Evolutionary conservation across 331 rosid species (phyloP), one percentile per base, ranked within the genome.

Genomic region (Phaseolus coccineus): DNA sequence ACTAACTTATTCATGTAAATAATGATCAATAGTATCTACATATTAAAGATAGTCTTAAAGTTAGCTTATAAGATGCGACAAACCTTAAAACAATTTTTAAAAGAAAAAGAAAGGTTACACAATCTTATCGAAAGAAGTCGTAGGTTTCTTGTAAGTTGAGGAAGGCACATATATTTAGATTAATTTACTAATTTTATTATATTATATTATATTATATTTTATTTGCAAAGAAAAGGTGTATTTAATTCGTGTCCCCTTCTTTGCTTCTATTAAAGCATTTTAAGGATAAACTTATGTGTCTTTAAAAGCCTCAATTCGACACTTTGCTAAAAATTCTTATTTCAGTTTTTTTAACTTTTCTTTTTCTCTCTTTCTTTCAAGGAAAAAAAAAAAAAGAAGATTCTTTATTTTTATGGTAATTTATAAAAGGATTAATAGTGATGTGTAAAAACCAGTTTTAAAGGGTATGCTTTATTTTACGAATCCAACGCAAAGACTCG

Each of bases 111-210:
- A 74, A 84, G 66, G 80, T 63, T 19, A 16, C 71, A 64, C 71
- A 40, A 74, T 84, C 85, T 74, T 87, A 74, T 81, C 6, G 3
- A 76, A 77, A 81, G 76, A 79, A 82, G 65, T 74, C 73, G 77
- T 70, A 87, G 82, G 85, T 90, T 88, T 83, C 94, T 90, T 90
- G 86, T 83, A 73, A 56, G 78, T 22, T 71, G 72, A 82, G 94
- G 89, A 92, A 88, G 91, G 94, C 53, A 90, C 86, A 82, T 67
- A 87, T 28, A 62, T 77, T 83, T 71, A 67, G 63, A 61, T 77
- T 73, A 77, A 77, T 56, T 77, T 76, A 55, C 22, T 31, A 42
- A 52, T 52, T 55, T 71, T 8, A 8, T 56, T 10, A 3, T 69
- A 19, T 19, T 19, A 19, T 19, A 19, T 19, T 19, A 19, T 19